A percentile compares a stretch with the other conserved stretches of the same genome.
Evolutionary conservation across 2,329 filamentous ascomycete genomes (phyloP).

Genomic region (Didymella pomorum): DNA sequence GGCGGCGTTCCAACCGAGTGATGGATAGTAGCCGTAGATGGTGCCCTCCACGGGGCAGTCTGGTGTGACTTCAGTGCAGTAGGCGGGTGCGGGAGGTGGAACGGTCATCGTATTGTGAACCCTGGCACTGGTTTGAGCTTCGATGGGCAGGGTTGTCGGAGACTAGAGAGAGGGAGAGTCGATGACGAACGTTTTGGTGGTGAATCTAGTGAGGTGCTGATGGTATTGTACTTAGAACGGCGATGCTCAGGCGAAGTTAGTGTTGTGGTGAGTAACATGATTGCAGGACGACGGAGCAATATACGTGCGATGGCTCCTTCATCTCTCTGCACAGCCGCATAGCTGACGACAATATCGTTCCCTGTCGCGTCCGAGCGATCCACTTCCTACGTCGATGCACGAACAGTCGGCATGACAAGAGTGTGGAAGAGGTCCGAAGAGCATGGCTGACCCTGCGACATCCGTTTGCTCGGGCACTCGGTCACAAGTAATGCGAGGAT

Average conservation of each 20-base stretch:
- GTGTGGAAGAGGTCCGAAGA: not conserved
- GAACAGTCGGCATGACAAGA: not conserved
- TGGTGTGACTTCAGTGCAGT: constrained; percentile 25
- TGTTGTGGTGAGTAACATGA: not conserved
- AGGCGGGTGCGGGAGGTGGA: constrained; percentile 20
- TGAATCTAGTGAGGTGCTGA: not conserved
- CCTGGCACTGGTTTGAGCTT: not conserved
- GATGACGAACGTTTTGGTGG: not conserved
- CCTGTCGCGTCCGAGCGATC: not conserved
- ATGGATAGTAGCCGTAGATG: constrained; percentile 63
- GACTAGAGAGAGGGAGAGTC: not conserved
- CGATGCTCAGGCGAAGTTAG: not conserved
- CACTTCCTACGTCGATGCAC: not conserved
- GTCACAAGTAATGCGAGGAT: not conserved
- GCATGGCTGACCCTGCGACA: not conserved
- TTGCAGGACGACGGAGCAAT: not conserved
- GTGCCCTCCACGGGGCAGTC: constrained; percentile 57
- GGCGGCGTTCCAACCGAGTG: constrained; percentile 58
- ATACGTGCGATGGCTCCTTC: not conserved
- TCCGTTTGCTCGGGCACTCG: not conserved
- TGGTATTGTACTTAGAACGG: not conserved
- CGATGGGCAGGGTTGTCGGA: not conserved
- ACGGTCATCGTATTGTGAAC: constrained; percentile 1
- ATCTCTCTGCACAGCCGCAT: not conserved
- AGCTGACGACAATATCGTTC: not conserved